Conservation (phyloP, 1,284 basidiomycete genomes). For the Rhodotorula sp. region DNA sequence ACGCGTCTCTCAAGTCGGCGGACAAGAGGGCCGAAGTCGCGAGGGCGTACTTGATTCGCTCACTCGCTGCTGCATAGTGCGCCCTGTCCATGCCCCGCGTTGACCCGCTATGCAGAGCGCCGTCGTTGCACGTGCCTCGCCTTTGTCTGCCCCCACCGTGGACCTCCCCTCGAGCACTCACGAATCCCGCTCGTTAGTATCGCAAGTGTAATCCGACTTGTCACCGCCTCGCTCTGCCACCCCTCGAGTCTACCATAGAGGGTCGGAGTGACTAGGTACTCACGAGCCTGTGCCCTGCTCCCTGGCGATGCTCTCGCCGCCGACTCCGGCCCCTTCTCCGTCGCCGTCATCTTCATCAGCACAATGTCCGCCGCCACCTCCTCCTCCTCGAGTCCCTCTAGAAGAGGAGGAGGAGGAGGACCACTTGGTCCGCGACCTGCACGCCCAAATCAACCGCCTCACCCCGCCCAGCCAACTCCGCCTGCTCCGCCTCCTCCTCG, state of each 20-base stretch:
- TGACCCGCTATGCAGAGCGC: neutral
- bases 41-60: conserved; percentile 27
- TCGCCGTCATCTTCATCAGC: conserved; percentile 14
- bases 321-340: conserved; percentile 39
- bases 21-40: conserved; percentile 29
- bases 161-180: too few relatives aligned
- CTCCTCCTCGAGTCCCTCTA: neutral
- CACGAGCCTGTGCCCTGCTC: too few relatives aligned
- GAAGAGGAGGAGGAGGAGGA: too few relatives aligned
- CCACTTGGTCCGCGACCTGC: conserved; percentile 4
- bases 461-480: neutral
- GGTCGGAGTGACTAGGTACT: too few relatives aligned
- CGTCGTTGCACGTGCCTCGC: too few relatives aligned
- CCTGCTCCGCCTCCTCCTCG: conserved; percentile 56
- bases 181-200: too few relatives aligned
- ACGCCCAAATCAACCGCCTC: conserved; percentile 20
- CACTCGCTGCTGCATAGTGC: neutral
- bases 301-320: conserved; percentile 20
- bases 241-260: too few relatives aligned
- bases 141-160: too few relatives aligned
- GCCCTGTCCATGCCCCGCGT: too few relatives aligned
- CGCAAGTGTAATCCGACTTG: too few relatives aligned
- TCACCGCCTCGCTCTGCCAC: neutral
- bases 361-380: too few relatives aligned
- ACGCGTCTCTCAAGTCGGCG: conserved; percentile 20